Evolutionary conservation across 371 early-diverging fungal genomes (phyloP).

Genomic region (Choanephora cucurbitarum): DNA sequence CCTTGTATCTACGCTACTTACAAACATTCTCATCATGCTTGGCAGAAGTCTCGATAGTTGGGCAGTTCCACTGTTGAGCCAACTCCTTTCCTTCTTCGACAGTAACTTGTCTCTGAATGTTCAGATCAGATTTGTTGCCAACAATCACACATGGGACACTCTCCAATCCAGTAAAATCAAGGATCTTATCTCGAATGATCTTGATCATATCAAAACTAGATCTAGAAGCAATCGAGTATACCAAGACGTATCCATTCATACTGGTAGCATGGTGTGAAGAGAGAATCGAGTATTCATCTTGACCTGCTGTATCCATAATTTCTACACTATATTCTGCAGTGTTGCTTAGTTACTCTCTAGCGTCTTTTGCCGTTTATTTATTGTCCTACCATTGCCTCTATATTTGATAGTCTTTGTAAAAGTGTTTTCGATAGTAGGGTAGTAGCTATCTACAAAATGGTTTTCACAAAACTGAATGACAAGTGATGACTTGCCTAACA

Average conservation of each 20-base stretch:
- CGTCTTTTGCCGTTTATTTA: neutral
- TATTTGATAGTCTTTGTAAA: conserved; percentile 85
- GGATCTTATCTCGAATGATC: conserved; percentile 92
- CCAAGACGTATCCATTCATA: conserved; percentile 92
- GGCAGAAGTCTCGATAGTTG: conserved; percentile 88
- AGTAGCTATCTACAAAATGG: conserved; percentile 91
- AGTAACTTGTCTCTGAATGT: conserved; percentile 79
- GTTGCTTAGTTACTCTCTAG: neutral
- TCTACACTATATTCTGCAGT: conserved; percentile 77
- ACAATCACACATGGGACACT: conserved; percentile 91
- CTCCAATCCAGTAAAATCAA: conserved; percentile 90
- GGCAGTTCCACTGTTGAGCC: conserved; percentile 82
- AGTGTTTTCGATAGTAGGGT: conserved; percentile 83
- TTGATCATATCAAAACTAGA: conserved; percentile 88
- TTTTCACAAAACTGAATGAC: conserved; percentile 93
- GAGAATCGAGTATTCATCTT: conserved; percentile 96
- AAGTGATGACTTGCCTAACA: conserved; percentile 83
- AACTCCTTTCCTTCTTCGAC: conserved; percentile 76
- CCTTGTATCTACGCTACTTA: too few relatives aligned
- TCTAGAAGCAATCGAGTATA: conserved; percentile 89
- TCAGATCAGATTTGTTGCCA: conserved; percentile 92
- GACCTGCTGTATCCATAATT: conserved; percentile 97
- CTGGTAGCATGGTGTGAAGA: conserved; percentile 88
- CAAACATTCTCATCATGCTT: conserved; percentile 89
- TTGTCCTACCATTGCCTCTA: conserved; percentile 60